Conservation (phyloP, 1,139 yeast genomes). For the Yarrowia galli region DNA sequence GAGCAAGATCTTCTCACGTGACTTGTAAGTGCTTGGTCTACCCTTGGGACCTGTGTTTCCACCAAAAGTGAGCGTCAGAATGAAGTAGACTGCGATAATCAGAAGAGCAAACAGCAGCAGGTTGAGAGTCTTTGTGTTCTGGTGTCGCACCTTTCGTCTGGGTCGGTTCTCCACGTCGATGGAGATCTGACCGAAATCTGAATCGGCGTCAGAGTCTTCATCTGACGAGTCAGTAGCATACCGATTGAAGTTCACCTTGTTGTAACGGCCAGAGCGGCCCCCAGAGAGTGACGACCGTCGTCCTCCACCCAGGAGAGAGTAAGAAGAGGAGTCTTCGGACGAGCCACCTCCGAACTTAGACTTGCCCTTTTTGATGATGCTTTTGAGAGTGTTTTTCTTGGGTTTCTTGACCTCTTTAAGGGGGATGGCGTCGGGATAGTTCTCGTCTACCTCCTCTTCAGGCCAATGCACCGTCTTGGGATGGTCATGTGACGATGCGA, state of each 20-base stretch:
- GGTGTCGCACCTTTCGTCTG: conserved; percentile 6
- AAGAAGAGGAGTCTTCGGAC: conserved; percentile 16
- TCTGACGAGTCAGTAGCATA: conserved; percentile 24
- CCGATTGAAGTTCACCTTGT: conserved; percentile 28
- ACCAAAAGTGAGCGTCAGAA: conserved; percentile 14
- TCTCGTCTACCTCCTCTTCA: conserved; percentile 21
- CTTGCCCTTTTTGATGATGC: conserved; percentile 38
- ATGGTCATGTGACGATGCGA: not conserved
- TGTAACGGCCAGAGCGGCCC: conserved; percentile 17
- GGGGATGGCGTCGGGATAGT: conserved; percentile 21
- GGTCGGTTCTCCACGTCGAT: conserved; percentile 36
- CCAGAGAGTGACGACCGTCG: conserved; percentile 15
- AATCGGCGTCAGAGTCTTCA: conserved; percentile 19
- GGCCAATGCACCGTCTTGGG: conserved; percentile 33
- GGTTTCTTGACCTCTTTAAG: conserved; percentile 25
- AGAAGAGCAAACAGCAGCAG: conserved; percentile 17
- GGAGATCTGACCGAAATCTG: conserved; percentile 34
- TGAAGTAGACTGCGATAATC: conserved; percentile 32
- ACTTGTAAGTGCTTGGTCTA: conserved; percentile 17
- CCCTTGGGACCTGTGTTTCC: conserved; percentile 25
- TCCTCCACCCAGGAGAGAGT: conserved; percentile 22
- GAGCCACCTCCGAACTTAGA: conserved; percentile 29
- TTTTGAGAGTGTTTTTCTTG: conserved; percentile 14
- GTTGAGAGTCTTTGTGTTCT: conserved; percentile 17
- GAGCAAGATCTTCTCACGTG: conserved; percentile 44